Evolutionary conservation across 192 early-diverging fungal genomes (phyloP).

Genomic region (Podila epigama): DNA sequence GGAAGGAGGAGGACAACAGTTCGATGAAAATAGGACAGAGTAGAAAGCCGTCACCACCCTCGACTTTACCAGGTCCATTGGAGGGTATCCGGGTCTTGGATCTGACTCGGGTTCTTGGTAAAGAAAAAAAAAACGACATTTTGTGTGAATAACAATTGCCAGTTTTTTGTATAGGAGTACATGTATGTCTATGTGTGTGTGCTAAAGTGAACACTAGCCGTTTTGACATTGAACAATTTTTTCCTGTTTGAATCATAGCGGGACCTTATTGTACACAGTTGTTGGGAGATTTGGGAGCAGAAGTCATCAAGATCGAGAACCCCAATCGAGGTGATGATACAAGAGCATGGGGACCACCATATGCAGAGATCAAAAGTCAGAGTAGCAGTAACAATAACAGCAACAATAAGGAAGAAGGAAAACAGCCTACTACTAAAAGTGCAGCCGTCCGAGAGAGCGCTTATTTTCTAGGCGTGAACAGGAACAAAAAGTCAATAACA

Average conservation of each 20-base stretch:
- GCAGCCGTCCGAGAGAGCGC: slow-evolving; percentile 65
- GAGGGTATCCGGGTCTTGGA: slow-evolving; percentile 73
- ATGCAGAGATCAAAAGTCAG: slow-evolving; percentile 32
- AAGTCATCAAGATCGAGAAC: slow-evolving; percentile 91
- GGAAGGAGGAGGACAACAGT: no score
- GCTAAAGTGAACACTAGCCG: neutral
- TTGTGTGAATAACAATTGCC: neutral
- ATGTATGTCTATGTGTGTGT: neutral
- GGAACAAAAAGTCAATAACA: slow-evolving; percentile 90
- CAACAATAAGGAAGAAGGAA: no score
- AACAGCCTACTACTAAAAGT: no score
- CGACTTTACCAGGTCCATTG: slow-evolving; percentile 52
- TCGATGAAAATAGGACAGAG: no score
- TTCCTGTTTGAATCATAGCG: slow-evolving; percentile 44
- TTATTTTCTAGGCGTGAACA: slow-evolving; percentile 89
- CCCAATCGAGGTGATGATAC: slow-evolving; percentile 89
- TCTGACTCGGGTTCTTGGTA: slow-evolving; percentile 70
- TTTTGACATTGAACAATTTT: neutral
- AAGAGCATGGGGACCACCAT: slow-evolving; percentile 82
- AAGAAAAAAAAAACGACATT: neutral
- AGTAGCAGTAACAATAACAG: no score
- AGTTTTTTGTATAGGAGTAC: neutral
- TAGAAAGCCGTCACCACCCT: no score
- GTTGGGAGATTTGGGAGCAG: slow-evolving; percentile 79
- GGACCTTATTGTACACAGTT: slow-evolving; percentile 82